Percentiles rank a stretch among this genome's conserved stretches.
These are phyloP conservation scores for Trifolium pratense DNA, from an alignment of 306 rosid genomes.

Conservation along the genomic window DNA sequence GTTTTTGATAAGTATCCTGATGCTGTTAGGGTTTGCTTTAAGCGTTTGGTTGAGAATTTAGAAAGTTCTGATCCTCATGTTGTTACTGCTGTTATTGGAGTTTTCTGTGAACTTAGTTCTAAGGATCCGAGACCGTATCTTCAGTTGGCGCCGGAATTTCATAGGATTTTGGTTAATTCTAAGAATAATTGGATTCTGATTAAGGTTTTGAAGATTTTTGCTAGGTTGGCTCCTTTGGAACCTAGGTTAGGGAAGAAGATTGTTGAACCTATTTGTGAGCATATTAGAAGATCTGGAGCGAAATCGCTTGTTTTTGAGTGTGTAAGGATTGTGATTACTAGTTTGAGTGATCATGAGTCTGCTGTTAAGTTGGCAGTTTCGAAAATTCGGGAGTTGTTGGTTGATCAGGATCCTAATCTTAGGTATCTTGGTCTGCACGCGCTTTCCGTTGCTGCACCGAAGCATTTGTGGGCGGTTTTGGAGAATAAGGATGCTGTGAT, in stretches of 20 bases:
- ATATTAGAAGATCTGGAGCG: slow-evolving; percentile 69
- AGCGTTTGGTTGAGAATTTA: slow-evolving; percentile 86
- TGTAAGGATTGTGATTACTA: slow-evolving; percentile 75
- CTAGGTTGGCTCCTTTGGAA: slow-evolving; percentile 76
- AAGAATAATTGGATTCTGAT: slow-evolving; percentile 92
- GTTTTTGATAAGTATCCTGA: slow-evolving; percentile 84
- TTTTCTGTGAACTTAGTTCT: slow-evolving; percentile 77
- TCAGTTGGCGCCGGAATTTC: slow-evolving; percentile 89
- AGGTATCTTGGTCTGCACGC: slow-evolving; percentile 89
- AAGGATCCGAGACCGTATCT: slow-evolving; percentile 79
- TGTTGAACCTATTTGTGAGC: slow-evolving; percentile 81
- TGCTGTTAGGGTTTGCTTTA: slow-evolving; percentile 84
- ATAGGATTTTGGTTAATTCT: slow-evolving; percentile 69
- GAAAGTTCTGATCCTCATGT: slow-evolving; percentile 66
- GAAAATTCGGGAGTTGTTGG: slow-evolving; percentile 70
- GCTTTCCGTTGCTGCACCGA: slow-evolving; percentile 57
- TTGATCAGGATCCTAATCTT: slow-evolving; percentile 84
- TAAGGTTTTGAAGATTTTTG: slow-evolving; percentile 79
- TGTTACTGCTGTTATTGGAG: slow-evolving; percentile 74
- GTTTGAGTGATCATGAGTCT: slow-evolving; percentile 66
- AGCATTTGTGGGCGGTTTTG: slow-evolving; percentile 80
- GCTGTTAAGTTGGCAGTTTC: slow-evolving; percentile 76
- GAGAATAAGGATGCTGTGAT: slow-evolving; percentile 88
- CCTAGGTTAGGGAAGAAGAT: slow-evolving; percentile 77
- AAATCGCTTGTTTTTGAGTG: slow-evolving; percentile 85